Evolutionary conservation across 129 eudicot species (phyloP).

Genomic region (Centrapalus pauciflorus): DNA sequence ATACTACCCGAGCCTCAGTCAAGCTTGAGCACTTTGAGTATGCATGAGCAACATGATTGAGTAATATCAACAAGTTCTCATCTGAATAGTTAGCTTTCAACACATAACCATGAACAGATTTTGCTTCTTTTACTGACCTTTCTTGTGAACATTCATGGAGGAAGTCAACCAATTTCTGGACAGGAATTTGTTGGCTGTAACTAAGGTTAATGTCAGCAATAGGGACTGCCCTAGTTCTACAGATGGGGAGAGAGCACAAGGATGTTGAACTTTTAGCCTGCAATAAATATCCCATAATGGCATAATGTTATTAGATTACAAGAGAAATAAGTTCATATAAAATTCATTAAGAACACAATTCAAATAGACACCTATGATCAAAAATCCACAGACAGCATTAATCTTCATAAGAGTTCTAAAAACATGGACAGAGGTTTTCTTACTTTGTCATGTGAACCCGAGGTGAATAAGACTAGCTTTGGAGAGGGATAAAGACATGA

Average conservation of each 20-base stretch:
- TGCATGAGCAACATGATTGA: conserved; percentile 41
- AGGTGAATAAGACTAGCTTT: conserved; percentile 7
- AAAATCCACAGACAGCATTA: background rate
- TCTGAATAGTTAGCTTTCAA: conserved; percentile 17
- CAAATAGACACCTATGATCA: background rate
- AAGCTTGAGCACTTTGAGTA: conserved; percentile 41
- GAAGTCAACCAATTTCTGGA: conserved; percentile 31
- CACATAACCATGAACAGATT: conserved; percentile 36
- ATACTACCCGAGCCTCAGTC: conserved; percentile 24
- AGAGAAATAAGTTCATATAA: background rate
- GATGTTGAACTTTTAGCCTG: conserved; percentile 10
- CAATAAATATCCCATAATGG: background rate
- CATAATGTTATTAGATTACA: background rate
- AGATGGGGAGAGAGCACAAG: background rate
- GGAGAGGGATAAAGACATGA: conserved; percentile 2
- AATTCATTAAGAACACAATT: background rate
- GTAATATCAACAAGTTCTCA: conserved; percentile 28
- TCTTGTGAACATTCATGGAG: conserved; percentile 35
- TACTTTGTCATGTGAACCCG: conserved; percentile 2
- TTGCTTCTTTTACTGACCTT: conserved; percentile 29
- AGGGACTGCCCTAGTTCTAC: background rate
- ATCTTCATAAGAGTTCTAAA: background rate
- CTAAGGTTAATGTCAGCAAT: background rate
- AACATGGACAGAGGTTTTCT: background rate
- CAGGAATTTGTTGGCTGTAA: conserved; percentile 17